Conservation (phyloP, 345 rosid genomes). For the Luvunga scandens region DNA sequence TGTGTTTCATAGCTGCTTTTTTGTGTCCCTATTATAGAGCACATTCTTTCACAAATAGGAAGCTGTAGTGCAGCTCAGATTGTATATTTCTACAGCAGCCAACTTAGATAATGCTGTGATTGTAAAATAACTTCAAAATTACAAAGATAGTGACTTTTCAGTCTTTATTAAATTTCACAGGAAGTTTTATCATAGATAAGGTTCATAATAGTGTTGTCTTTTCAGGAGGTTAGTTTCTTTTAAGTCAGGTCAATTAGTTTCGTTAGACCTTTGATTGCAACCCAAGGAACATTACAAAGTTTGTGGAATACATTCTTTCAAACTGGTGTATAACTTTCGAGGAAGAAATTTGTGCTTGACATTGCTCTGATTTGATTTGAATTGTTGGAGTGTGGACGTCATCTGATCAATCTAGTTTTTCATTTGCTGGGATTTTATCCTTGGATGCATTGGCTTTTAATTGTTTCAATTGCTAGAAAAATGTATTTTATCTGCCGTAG, state of each 20-base stretch:
- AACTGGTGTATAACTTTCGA: not conserved
- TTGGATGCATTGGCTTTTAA: not conserved
- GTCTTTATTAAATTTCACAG: not conserved
- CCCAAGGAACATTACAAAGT: not conserved
- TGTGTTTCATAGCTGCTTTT: not conserved
- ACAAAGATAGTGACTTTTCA: not conserved
- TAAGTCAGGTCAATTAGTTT: not conserved
- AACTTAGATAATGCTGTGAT: not conserved
- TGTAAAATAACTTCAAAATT: not conserved
- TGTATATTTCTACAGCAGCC: not conserved
- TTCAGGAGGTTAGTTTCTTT: not conserved
- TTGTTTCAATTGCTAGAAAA: not conserved
- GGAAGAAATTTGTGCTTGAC: not conserved
- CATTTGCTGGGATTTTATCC: not conserved
- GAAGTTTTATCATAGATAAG: not conserved
- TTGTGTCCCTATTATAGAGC: not conserved
- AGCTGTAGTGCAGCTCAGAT: not conserved
- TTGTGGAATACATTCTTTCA: not conserved
- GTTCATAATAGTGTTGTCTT: not conserved
- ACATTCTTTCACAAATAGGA: not conserved
- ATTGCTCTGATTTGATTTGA: constrained; percentile 1
- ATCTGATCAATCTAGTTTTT: not conserved
- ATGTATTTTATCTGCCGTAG: not conserved
- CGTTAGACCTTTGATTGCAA: not conserved
- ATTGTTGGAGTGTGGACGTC: not conserved